These are phyloP conservation scores for Phytophthora parvispora DNA, from an alignment of 352 stramenopile species.

Conservation along the genomic window DNA sequence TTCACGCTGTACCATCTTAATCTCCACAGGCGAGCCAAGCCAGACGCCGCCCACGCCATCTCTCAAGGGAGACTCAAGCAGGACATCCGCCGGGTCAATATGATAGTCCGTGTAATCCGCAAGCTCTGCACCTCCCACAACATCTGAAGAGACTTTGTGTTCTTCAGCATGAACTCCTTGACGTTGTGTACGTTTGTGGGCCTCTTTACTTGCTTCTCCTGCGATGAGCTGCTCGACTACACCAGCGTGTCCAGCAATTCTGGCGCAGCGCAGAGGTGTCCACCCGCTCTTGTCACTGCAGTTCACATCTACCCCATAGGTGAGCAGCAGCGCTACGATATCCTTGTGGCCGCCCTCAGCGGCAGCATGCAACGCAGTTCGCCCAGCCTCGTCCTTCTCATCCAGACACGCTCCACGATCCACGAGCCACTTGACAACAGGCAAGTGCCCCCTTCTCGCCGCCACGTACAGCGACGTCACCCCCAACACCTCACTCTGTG, in stretches of 20 bases:
- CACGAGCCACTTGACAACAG: neutral
- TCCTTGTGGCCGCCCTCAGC: neutral
- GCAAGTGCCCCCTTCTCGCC: neutral
- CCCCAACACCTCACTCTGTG: neutral
- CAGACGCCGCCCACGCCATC: neutral
- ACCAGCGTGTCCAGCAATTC: neutral
- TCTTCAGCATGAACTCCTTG: no score
- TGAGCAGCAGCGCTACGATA: conserved; percentile 6
- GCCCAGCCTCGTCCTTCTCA: neutral
- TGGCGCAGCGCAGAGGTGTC: conserved; percentile 17
- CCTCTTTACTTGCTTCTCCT: neutral
- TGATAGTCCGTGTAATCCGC: conserved; percentile 1
- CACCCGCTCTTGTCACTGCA: conserved; percentile 11
- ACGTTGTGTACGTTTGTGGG: no score
- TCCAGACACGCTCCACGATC: neutral
- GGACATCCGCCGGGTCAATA: conserved; percentile 4
- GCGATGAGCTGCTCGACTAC: conserved; percentile 3
- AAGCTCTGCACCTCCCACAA: neutral
- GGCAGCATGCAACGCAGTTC: conserved; percentile 5
- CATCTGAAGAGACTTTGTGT: no score
- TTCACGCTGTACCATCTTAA: neutral
- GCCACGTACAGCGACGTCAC: neutral
- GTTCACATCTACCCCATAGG: neutral
- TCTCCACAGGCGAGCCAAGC: conserved; percentile 9
- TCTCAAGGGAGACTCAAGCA: neutral